Conservation (phyloP, 2,329 filamentous ascomycete genomes). For the Aspergillus sp. region DNA sequence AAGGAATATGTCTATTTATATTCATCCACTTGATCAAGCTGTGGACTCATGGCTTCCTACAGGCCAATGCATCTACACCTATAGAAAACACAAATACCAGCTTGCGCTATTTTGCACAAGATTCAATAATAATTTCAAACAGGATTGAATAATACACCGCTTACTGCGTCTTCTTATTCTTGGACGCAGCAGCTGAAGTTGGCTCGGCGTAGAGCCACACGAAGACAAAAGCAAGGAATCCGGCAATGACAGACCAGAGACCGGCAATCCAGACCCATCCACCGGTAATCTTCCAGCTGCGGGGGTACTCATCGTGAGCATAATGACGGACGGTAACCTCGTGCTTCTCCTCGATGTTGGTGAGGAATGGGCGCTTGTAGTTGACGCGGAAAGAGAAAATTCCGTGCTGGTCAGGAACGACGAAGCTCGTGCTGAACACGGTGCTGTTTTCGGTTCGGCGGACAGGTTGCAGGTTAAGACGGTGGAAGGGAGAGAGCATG, state of each 20-base stretch:
- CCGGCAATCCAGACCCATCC: slow-evolving; percentile 95
- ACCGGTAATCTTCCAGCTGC: slow-evolving; percentile 82
- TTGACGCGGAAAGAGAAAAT: slow-evolving; percentile 98
- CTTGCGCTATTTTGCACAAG: slow-evolving; percentile 10
- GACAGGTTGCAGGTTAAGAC: slow-evolving; percentile 63
- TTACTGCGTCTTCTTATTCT: slow-evolving; percentile 46
- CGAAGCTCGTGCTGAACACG: slow-evolving; percentile 71
- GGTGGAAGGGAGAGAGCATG: slow-evolving; percentile 98
- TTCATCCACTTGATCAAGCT: no score
- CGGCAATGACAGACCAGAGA: slow-evolving; percentile 74
- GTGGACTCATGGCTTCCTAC: no score
- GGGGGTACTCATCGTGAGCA: slow-evolving; percentile 93
- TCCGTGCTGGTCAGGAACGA: slow-evolving; percentile 90
- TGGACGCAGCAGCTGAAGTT: slow-evolving; percentile 21
- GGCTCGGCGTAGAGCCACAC: slow-evolving; percentile 81
- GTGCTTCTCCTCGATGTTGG: slow-evolving; percentile 84
- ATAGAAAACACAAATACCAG: slow-evolving; percentile 1
- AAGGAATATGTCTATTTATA: no score
- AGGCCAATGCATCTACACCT: no score
- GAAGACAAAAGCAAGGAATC: slow-evolving; percentile 79
- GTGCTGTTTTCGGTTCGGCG: slow-evolving; percentile 61
- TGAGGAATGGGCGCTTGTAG: slow-evolving; percentile 93
- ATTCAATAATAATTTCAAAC: slow-evolving; percentile 11
- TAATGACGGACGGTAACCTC: slow-evolving; percentile 94
- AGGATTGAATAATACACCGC: slow-evolving; percentile 20